Base-by-base conservation (phyloP, 768 basidiomycete species). In the Brasilioporus rufonigricans region DNA sequence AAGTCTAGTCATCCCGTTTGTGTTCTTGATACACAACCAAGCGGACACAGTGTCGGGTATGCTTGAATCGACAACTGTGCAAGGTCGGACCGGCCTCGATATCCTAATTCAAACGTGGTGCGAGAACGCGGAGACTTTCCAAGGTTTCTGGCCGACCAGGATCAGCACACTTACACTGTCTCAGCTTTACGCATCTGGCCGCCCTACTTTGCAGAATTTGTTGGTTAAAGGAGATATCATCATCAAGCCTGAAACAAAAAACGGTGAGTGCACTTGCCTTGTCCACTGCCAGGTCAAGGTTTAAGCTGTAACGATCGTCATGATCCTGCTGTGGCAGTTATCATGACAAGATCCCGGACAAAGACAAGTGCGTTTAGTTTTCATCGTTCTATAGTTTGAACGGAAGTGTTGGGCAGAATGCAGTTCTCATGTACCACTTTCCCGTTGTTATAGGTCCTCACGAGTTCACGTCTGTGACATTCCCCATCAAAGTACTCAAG, bases 301-400 rank as follows among this genome's bases (percentile, higher is more conserved):
- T 44, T 52, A 36, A 27, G 39, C 58, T 58, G 63, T 58, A 45
- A 66, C 40, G 49, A 31, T 41, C 44, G 45, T 53, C 70, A 56
- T 67, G 53, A 44, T 50, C 59, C 61, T 65, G 62, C 62, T 53
- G 53, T 50, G 54, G 57, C 67, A 96, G 93, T 93, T 64, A 98
- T 98, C 71, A 93, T 98, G 91, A 98, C 97, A 45, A 84, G 97
- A 57, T 96, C 96, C 31, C 80, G 84, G 64, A 91, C 97, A 48
- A 91, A 85, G 75, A 80, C 77, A 60, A 88, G 95, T 97, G 73
- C 70, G 88, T 72, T 56, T 55, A 23, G 40, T 44, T 56, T 47
- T 55, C 39, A 6, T 12, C 43, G 14, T 49, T 55, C 29, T 48
- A 29, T 52, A 57, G 23, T 53, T 31, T 10, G 4, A n/a, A 11